Base-by-base conservation (phyloP, 1,139 yeast genomes). In the Yamadazyma atlantica region DNA sequence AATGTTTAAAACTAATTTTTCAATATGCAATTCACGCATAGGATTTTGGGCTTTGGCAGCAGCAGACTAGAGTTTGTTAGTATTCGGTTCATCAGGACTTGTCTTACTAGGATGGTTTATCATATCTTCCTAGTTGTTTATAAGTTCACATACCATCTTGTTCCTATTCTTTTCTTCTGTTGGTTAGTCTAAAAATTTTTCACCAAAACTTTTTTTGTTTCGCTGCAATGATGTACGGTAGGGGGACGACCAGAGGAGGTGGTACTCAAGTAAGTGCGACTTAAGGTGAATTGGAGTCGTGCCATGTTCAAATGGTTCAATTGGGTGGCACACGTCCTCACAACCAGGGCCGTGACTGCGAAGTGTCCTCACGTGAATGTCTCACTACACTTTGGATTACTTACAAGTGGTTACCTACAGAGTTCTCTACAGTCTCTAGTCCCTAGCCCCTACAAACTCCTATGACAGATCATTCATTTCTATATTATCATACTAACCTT, bases 11-110 rank as follows among this genome's bases (percentile, higher is more conserved):
- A 92, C 97, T 77, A 92, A 85, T 80, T 92, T 94, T 81, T 92
- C 97, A 80, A 92, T 92, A 80, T 86, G 92, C 78, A 94, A 82
- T 64, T 92, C 97, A 79, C 96, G 94, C 98, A 94, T 92, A 77
- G 87, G 64, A 60, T 72, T 72, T 66, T 69, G 75, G 54, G 73
- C 51, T 60, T 66, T 53, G 46, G 51, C 48, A 52, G 61, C 51
- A 46, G 51, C 48, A 52, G 61, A 53, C 61, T 56, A 50, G n/a
- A 33, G 21, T 14, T 19, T 33, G 51, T 42, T 45, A 49, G 56
- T 52, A 48, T 17, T n/a, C n/a, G n/a, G n/a, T n/a, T n/a, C n/a
- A n/a, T n/a, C n/a, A n/a, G n/a, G n/a, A n/a, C n/a, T n/a, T n/a
- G n/a, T n/a, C n/a, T n/a, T n/a, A n/a, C n/a, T n/a, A n/a, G n/a